These are phyloP conservation scores for Geranium brycei DNA, from an alignment of 345 rosid species.

Conservation along the genomic window DNA sequence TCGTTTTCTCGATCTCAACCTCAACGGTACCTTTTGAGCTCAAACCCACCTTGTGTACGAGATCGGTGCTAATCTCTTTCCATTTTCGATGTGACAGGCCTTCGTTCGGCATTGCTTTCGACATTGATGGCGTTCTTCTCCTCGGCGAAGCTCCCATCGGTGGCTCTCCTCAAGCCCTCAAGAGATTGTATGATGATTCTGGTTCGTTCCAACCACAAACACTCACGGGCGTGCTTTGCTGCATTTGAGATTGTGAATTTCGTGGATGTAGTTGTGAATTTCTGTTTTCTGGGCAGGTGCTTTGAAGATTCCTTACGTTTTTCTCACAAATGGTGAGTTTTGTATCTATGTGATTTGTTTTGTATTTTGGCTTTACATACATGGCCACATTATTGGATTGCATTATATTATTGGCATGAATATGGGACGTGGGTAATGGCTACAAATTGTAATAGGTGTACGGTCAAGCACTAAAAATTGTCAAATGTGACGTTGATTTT, in stretches of 20 bases:
- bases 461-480: no score
- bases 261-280: neutral
- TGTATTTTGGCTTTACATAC: neutral
- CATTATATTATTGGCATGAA: neutral
- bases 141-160: conserved; percentile 64
- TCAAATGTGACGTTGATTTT: no score
- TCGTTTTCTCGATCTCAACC: conserved; percentile 23
- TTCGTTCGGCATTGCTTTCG: conserved; percentile 69
- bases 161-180: conserved; percentile 50
- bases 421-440: neutral
- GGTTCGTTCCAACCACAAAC: conserved; percentile 17
- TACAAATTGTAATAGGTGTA: no score
- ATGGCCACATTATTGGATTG: neutral
- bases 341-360: neutral
- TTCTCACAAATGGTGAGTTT: conserved; percentile 68
- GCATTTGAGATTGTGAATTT: neutral
- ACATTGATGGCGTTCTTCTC: conserved; percentile 76
- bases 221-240: neutral
- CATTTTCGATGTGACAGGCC: conserved; percentile 17
- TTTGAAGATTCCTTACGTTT: conserved; percentile 60
- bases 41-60: neutral
- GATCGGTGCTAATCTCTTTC: neutral
- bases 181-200: conserved; percentile 38
- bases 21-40: conserved; percentile 12
- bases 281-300: conserved; percentile 28